phyloP scores from a whole-genome alignment of 331 rosid species.

The Quercus tomentella region DNA sequence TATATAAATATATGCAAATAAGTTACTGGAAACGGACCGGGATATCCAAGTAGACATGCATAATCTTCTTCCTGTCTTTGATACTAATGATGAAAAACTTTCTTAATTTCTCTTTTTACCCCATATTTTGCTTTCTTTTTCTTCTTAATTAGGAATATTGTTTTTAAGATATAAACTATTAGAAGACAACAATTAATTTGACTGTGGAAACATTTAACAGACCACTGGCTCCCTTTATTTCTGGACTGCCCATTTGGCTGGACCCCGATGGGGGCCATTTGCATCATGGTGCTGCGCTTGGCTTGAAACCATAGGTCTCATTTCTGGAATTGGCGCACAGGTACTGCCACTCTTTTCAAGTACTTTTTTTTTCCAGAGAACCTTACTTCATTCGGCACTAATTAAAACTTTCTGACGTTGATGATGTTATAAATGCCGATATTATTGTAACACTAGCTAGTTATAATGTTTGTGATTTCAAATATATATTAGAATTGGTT shows the following conservation, averaged over 20 bases:
- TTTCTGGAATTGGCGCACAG: slow-evolving; percentile 25
- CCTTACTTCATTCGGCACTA: too few species aligned
- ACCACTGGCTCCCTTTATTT: slow-evolving; percentile 41
- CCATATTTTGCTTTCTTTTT: too few species aligned
- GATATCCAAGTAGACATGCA: neutral
- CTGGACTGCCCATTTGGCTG: slow-evolving; percentile 54
- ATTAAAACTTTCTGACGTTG: too few species aligned
- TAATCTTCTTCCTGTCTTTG: neutral
- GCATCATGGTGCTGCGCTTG: slow-evolving; percentile 56
- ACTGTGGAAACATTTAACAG: neutral
- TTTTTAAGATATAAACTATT: neutral
- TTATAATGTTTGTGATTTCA: neutral
- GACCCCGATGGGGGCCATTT: slow-evolving; percentile 45
- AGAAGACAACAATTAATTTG: neutral
- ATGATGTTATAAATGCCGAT: too few species aligned
- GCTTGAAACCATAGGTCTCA: slow-evolving; percentile 27
- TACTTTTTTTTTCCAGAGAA: neutral
- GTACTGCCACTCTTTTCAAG: neutral
- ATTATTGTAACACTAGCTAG: too few species aligned
- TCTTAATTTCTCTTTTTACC: neutral
- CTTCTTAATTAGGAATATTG: too few species aligned
- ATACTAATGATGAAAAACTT: neutral
- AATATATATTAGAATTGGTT: neutral
- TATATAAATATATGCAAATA: too few species aligned
- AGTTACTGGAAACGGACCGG: fast-evolving